Conservation (phyloP, 495 filamentous ascomycete species). For the Penicillium turbatum region DNA sequence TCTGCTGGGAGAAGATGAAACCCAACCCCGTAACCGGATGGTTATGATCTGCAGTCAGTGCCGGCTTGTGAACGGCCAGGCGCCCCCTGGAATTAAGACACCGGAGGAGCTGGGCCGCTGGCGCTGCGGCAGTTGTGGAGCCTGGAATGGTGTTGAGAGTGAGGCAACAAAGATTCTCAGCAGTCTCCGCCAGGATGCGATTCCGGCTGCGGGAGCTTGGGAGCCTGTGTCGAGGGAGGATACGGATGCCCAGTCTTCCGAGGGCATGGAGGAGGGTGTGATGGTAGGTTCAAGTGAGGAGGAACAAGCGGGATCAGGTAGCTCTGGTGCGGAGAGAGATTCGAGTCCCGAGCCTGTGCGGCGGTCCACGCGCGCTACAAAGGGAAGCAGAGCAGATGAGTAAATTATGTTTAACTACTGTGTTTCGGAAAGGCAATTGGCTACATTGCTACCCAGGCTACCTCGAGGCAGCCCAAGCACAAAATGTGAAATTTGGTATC, state of each 20-base stretch:
- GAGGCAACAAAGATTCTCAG: conserved; percentile 61
- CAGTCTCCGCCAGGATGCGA: conserved; percentile 27
- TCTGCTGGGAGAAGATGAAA: conserved; percentile 92
- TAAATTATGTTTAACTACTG: not conserved
- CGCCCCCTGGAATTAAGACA: conserved; percentile 77
- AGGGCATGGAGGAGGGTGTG: conserved; percentile 25
- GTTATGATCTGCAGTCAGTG: conserved; percentile 82
- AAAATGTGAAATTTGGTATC: not conserved
- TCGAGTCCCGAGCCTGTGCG: conserved; percentile 16
- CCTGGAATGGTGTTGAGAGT: conserved; percentile 78
- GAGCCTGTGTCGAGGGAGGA: conserved; percentile 23
- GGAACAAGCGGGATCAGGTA: conserved; percentile 13
- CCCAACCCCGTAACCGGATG: conserved; percentile 81
- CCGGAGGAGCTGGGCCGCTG: conserved; percentile 80
- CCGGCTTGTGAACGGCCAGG: conserved; percentile 90
- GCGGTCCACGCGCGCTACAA: conserved; percentile 23
- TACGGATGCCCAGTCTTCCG: conserved; percentile 14
- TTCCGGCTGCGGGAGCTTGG: conserved; percentile 15
- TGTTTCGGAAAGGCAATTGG: not conserved
- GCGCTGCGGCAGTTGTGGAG: conserved; percentile 80
- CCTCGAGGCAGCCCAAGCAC: too few species aligned
- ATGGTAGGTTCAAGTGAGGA: conserved; percentile 29
- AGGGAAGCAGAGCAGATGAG: conserved; percentile 18
- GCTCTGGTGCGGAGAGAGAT: conserved; percentile 18
- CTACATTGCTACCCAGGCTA: not conserved